These are phyloP conservation scores for Lachancea sp. DNA, from an alignment of 805 yeast genomes.

Conservation along the genomic window DNA sequence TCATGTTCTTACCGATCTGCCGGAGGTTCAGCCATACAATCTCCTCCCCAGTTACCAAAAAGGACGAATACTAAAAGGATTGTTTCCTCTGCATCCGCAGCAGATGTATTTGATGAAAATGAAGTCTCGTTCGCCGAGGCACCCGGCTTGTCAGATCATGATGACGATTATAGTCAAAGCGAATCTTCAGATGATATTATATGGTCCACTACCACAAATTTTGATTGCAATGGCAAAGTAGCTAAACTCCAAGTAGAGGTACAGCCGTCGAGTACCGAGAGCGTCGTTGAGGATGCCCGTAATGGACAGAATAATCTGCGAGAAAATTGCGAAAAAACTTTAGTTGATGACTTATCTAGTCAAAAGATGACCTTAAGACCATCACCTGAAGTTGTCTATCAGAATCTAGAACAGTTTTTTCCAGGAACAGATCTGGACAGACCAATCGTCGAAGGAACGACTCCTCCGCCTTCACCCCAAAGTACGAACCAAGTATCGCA, in stretches of 20 bases:
- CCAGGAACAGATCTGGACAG: constrained; percentile 89
- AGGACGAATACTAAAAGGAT: constrained; percentile 31
- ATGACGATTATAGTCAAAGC: constrained; percentile 37
- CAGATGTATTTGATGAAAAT: constrained; percentile 63
- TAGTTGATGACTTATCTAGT: background rate
- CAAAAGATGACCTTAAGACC: constrained; percentile 76
- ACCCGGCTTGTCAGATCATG: constrained; percentile 50
- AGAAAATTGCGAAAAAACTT: background rate
- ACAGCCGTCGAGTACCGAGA: constrained; percentile 1
- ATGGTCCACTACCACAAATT: constrained; percentile 18
- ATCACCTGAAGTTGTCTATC: constrained; percentile 87
- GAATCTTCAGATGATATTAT: constrained; percentile 27
- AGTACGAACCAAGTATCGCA: constrained; percentile 1
- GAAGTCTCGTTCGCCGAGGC: constrained; percentile 68
- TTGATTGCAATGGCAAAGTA: background rate
- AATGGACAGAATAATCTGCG: background rate
- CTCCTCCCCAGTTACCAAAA: constrained; percentile 26
- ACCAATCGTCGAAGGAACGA: constrained; percentile 72
- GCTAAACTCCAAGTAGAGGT: background rate
- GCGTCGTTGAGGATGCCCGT: background rate
- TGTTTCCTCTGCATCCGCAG: constrained; percentile 33
- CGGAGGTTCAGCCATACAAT: constrained; percentile 15
- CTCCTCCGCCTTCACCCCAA: constrained; percentile 51
- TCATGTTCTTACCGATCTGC: constrained; percentile 22
- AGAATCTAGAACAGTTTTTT: constrained; percentile 84